phyloP scores from a whole-genome alignment of 2,329 filamentous ascomycete genomes.

The Plectosphaerella plurivora region DNA sequence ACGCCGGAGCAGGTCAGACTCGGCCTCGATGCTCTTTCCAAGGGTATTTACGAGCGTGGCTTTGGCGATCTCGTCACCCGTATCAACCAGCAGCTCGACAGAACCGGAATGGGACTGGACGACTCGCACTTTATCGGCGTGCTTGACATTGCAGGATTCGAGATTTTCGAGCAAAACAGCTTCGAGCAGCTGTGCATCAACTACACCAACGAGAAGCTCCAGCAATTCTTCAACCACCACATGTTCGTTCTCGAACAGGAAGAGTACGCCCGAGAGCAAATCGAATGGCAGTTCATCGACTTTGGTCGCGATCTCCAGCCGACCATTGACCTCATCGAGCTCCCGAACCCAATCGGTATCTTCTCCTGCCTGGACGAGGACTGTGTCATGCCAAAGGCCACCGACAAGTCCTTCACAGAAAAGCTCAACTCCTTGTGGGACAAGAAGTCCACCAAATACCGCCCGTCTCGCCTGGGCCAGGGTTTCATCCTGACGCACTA shows the following conservation, averaged over 20 bases:
- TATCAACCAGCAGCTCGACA: conserved; percentile 88
- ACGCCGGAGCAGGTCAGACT: conserved; percentile 94
- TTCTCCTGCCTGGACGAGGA: conserved; percentile 98
- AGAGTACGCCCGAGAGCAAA: conserved; percentile 94
- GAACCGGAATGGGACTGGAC: conserved; percentile 72
- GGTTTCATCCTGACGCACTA: conserved; percentile 97
- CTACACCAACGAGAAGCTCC: conserved; percentile 98
- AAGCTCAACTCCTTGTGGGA: conserved; percentile 98
- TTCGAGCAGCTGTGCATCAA: conserved; percentile 99
- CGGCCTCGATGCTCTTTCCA: conserved; percentile 83
- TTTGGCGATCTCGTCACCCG: conserved; percentile 89
- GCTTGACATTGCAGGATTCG: conserved; percentile 97
- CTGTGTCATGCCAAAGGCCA: conserved; percentile 98
- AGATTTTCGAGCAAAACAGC: conserved; percentile 97
- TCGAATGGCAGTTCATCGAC: conserved; percentile 99
- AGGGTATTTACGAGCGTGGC: conserved; percentile 94
- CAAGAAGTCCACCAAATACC: conserved; percentile 91
- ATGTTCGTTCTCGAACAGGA: conserved; percentile 99
- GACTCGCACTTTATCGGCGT: conserved; percentile 97
- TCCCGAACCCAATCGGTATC: conserved; percentile 95
- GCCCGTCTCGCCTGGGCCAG: conserved; percentile 78
- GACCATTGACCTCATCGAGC: conserved; percentile 94
- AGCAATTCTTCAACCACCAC: conserved; percentile 99
- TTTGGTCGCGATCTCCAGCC: conserved; percentile 96
- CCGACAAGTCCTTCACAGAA: conserved; percentile 93